Evolutionary conservation across 305 asterid genomes (phyloP), one percentile per base, ranked within the genome.

Genomic region (Fraxinus angustifolia): DNA sequence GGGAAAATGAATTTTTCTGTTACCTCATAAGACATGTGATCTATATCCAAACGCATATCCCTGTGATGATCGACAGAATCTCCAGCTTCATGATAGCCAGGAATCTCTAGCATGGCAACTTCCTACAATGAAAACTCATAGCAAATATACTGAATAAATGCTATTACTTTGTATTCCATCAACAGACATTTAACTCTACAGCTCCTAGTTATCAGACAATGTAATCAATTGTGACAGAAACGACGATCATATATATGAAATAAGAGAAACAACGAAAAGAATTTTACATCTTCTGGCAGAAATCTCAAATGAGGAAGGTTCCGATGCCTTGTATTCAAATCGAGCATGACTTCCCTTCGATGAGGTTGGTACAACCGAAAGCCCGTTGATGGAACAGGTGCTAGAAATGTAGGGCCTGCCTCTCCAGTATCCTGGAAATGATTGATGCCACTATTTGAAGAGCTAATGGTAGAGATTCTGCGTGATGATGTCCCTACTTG

Each of bases 61-160:
- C 95, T 85, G 83, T 91, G 98, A 82, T 88, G 97, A 88, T 95
- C 99, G 76, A 75, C 42, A 31, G 89, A 77, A 87, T 89, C 93
- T 40, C 89, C 89, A 21, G 80, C 85, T 78, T 88, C 97, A 76
- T 86, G 90, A 83, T 92, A 91, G 68, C 90, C 94, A 73, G 96
- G 92, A 87, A 90, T 86, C 82, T 94, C 98, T 77, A 94, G 87
- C 75, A 94, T 90, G 30, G 97, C 92, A 34, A 92, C 95, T 81
- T 93, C 99, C 99, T 94, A 80, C 79, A 72, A 83, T 38, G 81
- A 73, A n/a, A 74, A 50, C 80, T 48, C 36, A 80, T 21, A 75
- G 17, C 60, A 83, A 76, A 75, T 42, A 70, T 45, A 10, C 35
- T 14, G 45, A 67, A 71, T 58, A 76, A 75, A 56, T 38, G 76